Conservation (phyloP, 306 rosid species). For the Medicago arabica region DNA sequence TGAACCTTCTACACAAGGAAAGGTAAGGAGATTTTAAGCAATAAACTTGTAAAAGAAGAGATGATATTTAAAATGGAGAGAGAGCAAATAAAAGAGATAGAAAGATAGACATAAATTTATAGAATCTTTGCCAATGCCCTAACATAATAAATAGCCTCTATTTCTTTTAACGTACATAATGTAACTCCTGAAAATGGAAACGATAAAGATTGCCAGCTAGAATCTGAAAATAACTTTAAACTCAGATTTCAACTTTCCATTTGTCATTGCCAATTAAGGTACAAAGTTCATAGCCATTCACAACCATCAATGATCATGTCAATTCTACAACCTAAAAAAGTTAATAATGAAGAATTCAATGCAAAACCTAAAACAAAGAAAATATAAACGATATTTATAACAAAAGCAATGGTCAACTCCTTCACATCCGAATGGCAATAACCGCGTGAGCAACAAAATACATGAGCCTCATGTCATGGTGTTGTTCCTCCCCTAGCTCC, state of each 20-base stretch:
- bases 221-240: background rate
- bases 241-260: background rate
- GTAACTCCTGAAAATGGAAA: background rate
- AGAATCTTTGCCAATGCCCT: no score
- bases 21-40: no score
- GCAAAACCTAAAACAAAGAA: slow-evolving; percentile 4
- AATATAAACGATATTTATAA: slow-evolving; percentile 11
- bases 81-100: no score
- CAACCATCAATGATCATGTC: background rate
- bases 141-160: background rate
- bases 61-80: no score
- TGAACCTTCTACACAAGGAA: no score
- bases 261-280: slow-evolving; percentile 4
- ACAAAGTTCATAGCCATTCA: background rate
- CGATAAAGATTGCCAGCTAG: background rate
- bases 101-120: no score
- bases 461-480: slow-evolving; percentile 41
- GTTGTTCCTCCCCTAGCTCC: background rate
- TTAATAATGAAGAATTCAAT: background rate
- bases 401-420: slow-evolving; percentile 27
- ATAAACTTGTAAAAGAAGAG: no score
- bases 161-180: background rate
- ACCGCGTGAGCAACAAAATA: slow-evolving; percentile 49
- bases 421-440: slow-evolving; percentile 56
- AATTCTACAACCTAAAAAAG: slow-evolving; percentile 10